Evolutionary conservation across 495 filamentous ascomycete species (phyloP).

Genomic region (Tuber calosporum): DNA sequence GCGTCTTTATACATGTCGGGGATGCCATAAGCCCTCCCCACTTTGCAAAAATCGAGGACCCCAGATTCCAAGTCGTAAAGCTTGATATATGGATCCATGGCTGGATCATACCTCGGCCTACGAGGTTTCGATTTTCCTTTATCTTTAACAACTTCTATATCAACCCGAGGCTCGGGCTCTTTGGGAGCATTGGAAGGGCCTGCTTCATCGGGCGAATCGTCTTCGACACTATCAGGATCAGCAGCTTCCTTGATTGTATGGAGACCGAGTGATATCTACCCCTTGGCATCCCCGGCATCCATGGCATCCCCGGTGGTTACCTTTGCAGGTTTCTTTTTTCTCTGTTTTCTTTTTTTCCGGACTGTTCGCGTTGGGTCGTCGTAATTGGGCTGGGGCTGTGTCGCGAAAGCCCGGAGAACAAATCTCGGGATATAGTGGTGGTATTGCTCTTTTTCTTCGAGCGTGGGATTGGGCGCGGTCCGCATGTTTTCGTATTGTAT

Average conservation of each 20-base stretch:
- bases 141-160: neutral
- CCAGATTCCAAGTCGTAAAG: neutral
- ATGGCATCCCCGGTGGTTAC: neutral
- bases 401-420: conserved; percentile 42
- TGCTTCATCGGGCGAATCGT: neutral
- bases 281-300: neutral
- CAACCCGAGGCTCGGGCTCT: neutral
- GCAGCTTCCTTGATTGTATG: neutral
- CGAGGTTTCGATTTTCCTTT: neutral
- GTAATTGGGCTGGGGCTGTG: neutral
- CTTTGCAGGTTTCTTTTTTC: neutral
- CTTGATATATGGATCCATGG: conserved; percentile 9
- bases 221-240: neutral
- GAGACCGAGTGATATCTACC: neutral
- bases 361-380: neutral
- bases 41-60: neutral
- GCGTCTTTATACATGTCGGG: conserved; percentile 44
- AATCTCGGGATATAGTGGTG: conserved; percentile 46
- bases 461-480: neutral
- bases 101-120: neutral
- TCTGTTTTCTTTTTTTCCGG: neutral
- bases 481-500: neutral
- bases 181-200: neutral
- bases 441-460: conserved; percentile 33
- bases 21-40: conserved; percentile 39